A percentile compares a stretch with the other conserved stretches of the same genome.
These are phyloP conservation scores for Madurella mycetomatis DNA, from an alignment of 2,329 filamentous ascomycete species.

Conservation along the genomic window DNA sequence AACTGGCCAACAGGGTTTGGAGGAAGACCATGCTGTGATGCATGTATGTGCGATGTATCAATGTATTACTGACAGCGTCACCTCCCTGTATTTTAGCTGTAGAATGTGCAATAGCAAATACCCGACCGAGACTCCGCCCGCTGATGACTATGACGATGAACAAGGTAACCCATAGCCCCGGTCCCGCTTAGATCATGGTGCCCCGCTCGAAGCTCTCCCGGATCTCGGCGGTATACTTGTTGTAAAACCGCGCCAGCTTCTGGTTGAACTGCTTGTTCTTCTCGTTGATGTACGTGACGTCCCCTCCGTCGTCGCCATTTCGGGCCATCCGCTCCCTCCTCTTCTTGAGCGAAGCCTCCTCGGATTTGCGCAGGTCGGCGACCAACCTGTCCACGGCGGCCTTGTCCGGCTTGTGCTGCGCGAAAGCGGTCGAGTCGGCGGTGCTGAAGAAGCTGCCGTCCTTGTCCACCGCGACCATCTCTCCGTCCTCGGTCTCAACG, in stretches of 20 bases:
- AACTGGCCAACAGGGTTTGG: slow-evolving; percentile 77
- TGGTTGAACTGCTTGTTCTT: slow-evolving; percentile 99
- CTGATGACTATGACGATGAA: slow-evolving; percentile 3
- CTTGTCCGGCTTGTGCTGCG: slow-evolving; percentile 81
- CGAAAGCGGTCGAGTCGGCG: slow-evolving; percentile 74
- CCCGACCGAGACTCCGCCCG: slow-evolving; percentile 17
- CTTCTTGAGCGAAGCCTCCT: slow-evolving; percentile 83
- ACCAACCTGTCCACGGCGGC: slow-evolving; percentile 86
- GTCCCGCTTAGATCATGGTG: slow-evolving; percentile 73
- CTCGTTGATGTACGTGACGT: slow-evolving; percentile 99
- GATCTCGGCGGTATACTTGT: slow-evolving; percentile 97
- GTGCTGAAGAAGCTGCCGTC: slow-evolving; percentile 89
- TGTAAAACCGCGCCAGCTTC: slow-evolving; percentile 92
- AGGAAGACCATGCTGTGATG: slow-evolving; percentile 79
- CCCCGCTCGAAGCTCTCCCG: slow-evolving; percentile 96
- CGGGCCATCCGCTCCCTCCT: slow-evolving; percentile 71
- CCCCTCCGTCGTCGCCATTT: slow-evolving; percentile 72
- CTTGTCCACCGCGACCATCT: slow-evolving; percentile 89
- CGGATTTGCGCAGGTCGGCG: slow-evolving; percentile 78
- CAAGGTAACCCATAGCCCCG: neutral
- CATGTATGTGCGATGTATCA: neutral
- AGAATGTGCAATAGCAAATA: slow-evolving; percentile 31
- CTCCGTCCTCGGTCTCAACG: slow-evolving; percentile 90
- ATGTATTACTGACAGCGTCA: slow-evolving; percentile 10
- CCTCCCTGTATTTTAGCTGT: slow-evolving; percentile 22